Percentiles rank a stretch among this genome's conserved stretches.
phyloP scores from a whole-genome alignment of 441 rosid genomes.

The Pelargonium hybrid region DNA sequence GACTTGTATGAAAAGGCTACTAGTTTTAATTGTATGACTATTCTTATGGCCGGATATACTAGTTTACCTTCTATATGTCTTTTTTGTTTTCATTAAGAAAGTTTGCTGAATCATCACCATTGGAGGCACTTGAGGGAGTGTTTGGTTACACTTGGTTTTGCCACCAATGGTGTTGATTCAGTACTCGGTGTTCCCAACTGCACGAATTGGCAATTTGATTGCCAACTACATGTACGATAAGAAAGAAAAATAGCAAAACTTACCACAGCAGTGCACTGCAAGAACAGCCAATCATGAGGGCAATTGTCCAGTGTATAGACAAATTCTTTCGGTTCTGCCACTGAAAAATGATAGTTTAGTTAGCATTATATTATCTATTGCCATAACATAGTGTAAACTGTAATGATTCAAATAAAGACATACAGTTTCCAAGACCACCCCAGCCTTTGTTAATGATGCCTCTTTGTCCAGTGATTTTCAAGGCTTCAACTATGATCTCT shows the following conservation, averaged over 20 bases:
- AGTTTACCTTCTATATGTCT: no score
- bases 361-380: background rate
- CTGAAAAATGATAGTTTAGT: conserved; percentile 25
- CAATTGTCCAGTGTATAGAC: conserved; percentile 42
- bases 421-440: conserved; percentile 54
- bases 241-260: background rate
- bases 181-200: no score
- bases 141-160: background rate
- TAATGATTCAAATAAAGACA: conserved; percentile 7
- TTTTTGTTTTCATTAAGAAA: no score
- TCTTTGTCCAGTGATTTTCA: conserved; percentile 38
- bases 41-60: no score
- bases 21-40: no score
- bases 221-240: background rate
- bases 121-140: background rate
- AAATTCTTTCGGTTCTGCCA: conserved; percentile 28
- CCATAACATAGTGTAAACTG: background rate
- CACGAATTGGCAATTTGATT: no score
- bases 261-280: conserved; percentile 46
- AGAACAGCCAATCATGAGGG: conserved; percentile 54
- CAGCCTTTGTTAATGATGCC: conserved; percentile 53
- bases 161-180: background rate
- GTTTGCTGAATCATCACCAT: no score
- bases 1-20: no score
- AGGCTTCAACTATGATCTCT: conserved; percentile 37